These are phyloP conservation scores for Symbiodinium natans DNA, from an alignment of 73 alveolate genomes.

Conservation along the genomic window DNA sequence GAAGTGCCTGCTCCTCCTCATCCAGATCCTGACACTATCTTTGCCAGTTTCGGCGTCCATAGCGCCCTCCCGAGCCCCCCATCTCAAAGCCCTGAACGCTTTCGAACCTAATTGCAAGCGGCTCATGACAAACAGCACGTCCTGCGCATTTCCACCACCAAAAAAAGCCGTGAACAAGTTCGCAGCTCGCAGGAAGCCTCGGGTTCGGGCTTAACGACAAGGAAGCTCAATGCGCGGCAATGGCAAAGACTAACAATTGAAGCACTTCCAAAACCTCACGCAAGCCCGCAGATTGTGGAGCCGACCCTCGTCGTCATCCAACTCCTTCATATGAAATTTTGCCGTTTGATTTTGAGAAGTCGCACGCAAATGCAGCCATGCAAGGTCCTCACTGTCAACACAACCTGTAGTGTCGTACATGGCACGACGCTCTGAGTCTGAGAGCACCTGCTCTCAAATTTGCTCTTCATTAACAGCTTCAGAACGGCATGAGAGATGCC, in stretches of 20 bases:
- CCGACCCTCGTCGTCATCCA: slow-evolving; percentile 59
- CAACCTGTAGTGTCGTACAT: slow-evolving; percentile 80
- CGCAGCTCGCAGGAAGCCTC: slow-evolving; percentile 39
- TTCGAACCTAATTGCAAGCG: not conserved
- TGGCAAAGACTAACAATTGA: not conserved
- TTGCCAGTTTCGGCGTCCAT: too few relatives aligned
- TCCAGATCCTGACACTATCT: slow-evolving; percentile 27
- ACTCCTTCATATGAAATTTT: not conserved
- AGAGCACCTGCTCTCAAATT: slow-evolving; percentile 48
- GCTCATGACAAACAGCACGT: not conserved
- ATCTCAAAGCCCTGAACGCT: not conserved
- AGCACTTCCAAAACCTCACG: not conserved
- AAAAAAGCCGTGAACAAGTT: slow-evolving; percentile 46
- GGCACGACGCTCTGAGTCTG: slow-evolving; percentile 55
- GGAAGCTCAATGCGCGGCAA: too few relatives aligned
- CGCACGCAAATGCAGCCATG: not conserved
- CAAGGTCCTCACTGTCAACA: slow-evolving; percentile 59
- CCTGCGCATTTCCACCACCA: slow-evolving; percentile 93
- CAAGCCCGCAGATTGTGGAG: not conserved
- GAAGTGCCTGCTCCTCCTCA: slow-evolving; percentile 91
- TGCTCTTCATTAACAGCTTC: too few relatives aligned
- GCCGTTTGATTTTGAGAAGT: not conserved
- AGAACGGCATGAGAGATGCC: too few relatives aligned
- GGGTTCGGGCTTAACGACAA: not conserved
- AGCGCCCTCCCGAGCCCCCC: too few relatives aligned